Percentiles rank a stretch among this genome's conserved stretches.
Evolutionary conservation across 306 rosid species (phyloP).

Genomic region (Prunus kanzakura): DNA sequence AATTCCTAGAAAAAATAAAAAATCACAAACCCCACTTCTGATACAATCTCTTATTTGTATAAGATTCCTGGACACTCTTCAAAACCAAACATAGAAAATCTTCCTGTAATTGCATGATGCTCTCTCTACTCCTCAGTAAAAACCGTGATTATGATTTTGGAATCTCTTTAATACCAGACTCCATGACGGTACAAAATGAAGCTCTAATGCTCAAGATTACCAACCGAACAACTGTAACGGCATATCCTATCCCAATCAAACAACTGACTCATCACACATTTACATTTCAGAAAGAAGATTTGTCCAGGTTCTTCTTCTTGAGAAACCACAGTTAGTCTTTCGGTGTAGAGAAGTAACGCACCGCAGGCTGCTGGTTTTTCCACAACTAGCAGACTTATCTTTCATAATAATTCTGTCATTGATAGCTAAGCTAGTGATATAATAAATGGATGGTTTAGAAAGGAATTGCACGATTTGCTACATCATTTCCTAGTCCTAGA

Average conservation of each 20-base stretch:
- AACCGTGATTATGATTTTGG: background rate
- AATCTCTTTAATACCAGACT: background rate
- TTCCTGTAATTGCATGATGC: background rate
- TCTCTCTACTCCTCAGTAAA: background rate
- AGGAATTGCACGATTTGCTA: no score
- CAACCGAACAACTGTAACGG: background rate
- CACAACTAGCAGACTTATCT: background rate
- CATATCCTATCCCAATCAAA: background rate
- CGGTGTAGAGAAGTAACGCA: no score
- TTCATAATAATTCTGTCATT: background rate
- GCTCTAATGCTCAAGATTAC: background rate
- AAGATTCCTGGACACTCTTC: background rate
- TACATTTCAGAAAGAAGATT: background rate
- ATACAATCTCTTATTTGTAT: background rate
- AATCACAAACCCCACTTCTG: background rate
- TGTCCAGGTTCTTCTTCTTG: background rate
- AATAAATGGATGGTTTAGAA: no score
- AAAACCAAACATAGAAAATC: background rate
- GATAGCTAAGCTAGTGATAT: background rate
- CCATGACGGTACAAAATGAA: no score
- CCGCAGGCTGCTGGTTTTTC: background rate
- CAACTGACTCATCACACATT: background rate
- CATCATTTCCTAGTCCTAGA: no score
- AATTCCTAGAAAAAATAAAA: background rate
- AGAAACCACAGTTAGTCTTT: background rate